Evolutionary conservation across 1,139 yeast genomes (phyloP), one percentile per base, ranked within the genome.

Genomic region (Suhomyces bolitotheri): DNA sequence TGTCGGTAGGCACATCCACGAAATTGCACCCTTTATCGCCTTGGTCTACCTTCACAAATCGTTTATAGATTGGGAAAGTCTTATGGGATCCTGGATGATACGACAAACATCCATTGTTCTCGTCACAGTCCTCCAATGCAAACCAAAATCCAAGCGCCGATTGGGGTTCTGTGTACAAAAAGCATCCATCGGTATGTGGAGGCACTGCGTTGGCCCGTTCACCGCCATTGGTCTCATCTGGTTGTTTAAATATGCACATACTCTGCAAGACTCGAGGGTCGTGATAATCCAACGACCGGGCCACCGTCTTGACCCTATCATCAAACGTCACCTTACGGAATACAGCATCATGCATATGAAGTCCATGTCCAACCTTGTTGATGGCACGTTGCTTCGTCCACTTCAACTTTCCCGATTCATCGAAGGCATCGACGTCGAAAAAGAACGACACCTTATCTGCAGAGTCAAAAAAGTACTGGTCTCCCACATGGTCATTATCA

Each of bases 91-190:
- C 92, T 0, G 94, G 90, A n/a, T 76, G 68, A 51, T 73, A 83
- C 41, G 79, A 75, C 20, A 85, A 62, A 41, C 94, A 84, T 1
- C 95, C 95, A 54, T 85, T 85, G 6, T 62, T 64, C 5, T 56
- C 45, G 2, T 82, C 80, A 53, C 94, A 85, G 50, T 83, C 86
- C 47, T 85, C 89, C 45, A 85, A 61, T 1, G 95, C 92, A 51
- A 80, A 78, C 95, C 95, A 85, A 53, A 82, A 85, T 4, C 95
- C 95, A 27, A 84, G 58, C 0, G 92, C 89, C 2, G 79, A 63
- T 36, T 74, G 80, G 1, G 95, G 95, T 19, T 77, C 66, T 0
- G 95, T 85, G 58, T 68, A 85, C 23, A 85, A 64, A 49, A 85
- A 85, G 3, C 81, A 79, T 1, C 80, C 89, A 54, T 85, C 95